A percentile compares a stretch with the other conserved stretches of the same genome.
These are phyloP conservation scores for Colletotrichum brevisporum DNA, from an alignment of 2,329 filamentous ascomycete species.

Conservation along the genomic window DNA sequence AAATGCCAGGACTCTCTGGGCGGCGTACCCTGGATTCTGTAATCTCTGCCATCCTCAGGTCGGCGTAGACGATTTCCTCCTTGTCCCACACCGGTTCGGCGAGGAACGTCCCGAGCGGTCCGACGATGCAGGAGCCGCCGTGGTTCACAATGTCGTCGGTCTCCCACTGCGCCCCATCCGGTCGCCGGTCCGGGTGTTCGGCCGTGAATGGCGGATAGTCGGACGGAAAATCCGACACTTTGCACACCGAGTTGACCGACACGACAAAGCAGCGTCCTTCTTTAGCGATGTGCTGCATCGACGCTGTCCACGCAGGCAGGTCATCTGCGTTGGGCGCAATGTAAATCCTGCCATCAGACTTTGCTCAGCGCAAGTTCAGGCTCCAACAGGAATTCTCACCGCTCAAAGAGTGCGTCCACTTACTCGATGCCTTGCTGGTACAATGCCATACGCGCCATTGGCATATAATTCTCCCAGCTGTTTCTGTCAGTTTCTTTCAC, in stretches of 20 bases:
- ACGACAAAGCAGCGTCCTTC: constrained; percentile 60
- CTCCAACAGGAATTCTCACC: not conserved
- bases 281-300: constrained; percentile 61
- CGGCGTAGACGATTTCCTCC: constrained; percentile 55
- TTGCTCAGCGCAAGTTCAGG: not conserved
- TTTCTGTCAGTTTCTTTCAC: constrained; percentile 12
- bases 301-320: constrained; percentile 53
- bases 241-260: constrained; percentile 57
- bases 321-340: constrained; percentile 51
- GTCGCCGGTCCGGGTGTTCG: constrained; percentile 54
- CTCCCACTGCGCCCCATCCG: constrained; percentile 54
- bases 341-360: constrained; percentile 46
- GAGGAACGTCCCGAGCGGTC: constrained; percentile 54
- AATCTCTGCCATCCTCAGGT: constrained; percentile 51
- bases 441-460: constrained; percentile 55
- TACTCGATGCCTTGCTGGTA: constrained; percentile 60
- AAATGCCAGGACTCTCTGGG: not conserved
- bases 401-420: constrained; percentile 8
- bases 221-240: constrained; percentile 56
- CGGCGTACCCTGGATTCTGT: constrained; percentile 53
- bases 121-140: constrained; percentile 57
- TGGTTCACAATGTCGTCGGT: constrained; percentile 55
- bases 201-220: constrained; percentile 58
- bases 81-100: constrained; percentile 57
- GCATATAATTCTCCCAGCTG: constrained; percentile 61